Evolutionary conservation across 2,329 filamentous ascomycete species (phyloP), one percentile per base, ranked within the genome.

Genomic region (Zasmidium angulare): DNA sequence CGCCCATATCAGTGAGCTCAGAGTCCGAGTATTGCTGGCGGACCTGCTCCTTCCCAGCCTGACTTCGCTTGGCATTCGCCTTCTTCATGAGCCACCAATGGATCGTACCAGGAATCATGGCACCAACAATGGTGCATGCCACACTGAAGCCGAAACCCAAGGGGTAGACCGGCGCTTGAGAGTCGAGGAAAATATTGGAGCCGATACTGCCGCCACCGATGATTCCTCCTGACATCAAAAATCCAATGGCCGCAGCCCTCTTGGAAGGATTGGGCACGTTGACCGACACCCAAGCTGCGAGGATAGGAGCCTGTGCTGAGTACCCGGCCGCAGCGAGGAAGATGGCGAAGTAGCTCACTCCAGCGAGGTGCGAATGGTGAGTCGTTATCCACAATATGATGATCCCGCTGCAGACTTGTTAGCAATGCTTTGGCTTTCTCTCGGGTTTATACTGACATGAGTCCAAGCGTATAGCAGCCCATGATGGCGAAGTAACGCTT

Each of bases 121-220:
- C 50, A 12, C 56, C 56, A 7, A 59, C n/a, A 20, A 59, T 29
- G 2, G 50, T 54, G 31, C 56, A 59, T 1, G 50, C 56, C n/a
- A 59, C 56, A n/a, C 50, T 54, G 26, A 59, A 59, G 3, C 46
- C 56, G 46, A 59, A 59, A 2, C 56, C 56, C 21, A 59, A 26
- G 14, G 56, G 50, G 24, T 59, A 59, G 7, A 49, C 46, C 17
- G 56, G 56, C 26, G 56, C 56, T 24, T 59, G 11, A n/a, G 56
- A 49, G 26, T 50, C 50, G 11, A 59, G 36, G 23, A 54, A 59
- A n/a, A 59, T 59, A 21, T 59, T 59, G 7, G 50, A 54, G n/a
- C 56, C 56, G 48, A 59, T 59, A 40, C 56, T 59, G 3, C 56
- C 56, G 19, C 56, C 56, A 17, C 56, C 56, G 6, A 54, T 50